Evolutionary conservation across 2,329 filamentous ascomycete species (phyloP).

Genomic region (Ophiostoma tasmaniense): DNA sequence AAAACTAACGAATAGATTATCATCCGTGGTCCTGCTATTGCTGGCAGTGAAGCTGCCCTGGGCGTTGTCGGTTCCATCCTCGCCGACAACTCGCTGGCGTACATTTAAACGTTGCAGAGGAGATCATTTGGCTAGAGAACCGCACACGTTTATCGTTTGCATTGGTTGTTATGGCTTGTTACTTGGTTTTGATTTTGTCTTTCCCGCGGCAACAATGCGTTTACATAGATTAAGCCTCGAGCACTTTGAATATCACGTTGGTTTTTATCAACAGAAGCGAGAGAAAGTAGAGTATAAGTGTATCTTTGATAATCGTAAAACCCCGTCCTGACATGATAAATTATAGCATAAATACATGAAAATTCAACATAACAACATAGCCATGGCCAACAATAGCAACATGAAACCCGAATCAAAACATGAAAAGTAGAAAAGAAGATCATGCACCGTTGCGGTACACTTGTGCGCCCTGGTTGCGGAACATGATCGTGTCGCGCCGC

Average conservation of each 20-base stretch:
- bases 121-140: neutral
- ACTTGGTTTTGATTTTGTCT: neutral
- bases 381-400: neutral
- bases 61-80: constrained; percentile 57
- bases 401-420: neutral
- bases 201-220: neutral
- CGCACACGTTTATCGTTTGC: neutral
- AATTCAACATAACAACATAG: neutral
- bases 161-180: neutral
- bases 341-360: neutral
- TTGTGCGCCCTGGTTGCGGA: constrained; percentile 66
- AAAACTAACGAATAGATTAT: constrained; percentile 44
- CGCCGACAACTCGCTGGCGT: constrained; percentile 65
- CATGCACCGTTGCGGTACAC: constrained; percentile 65
- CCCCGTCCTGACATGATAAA: neutral
- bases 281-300: neutral
- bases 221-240: neutral
- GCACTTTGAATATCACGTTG: neutral
- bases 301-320: neutral
- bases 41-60: constrained; percentile 55
- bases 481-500: constrained; percentile 76
- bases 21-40: constrained; percentile 65
- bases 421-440: neutral
- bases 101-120: constrained; percentile 29
- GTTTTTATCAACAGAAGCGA: neutral